Conservation (phyloP, 2,329 filamentous ascomycete genomes). For the Nannizzia gypsea region DNA sequence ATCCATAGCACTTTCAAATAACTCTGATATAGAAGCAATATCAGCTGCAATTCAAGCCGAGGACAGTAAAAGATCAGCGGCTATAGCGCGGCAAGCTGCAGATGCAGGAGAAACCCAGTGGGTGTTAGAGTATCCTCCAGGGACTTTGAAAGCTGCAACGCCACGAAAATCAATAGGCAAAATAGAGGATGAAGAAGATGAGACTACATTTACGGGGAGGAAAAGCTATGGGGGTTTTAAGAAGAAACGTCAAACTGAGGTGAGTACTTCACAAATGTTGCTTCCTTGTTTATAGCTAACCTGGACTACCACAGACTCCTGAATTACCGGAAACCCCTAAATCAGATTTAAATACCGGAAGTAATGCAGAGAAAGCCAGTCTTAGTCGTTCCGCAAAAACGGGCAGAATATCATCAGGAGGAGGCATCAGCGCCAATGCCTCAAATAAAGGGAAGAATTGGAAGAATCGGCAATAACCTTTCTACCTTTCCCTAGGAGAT, state of each 20-base stretch:
- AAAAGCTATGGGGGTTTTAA: constrained; percentile 31
- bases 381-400: neutral
- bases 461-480: neutral
- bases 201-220: constrained; percentile 23
- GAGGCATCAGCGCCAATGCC: neutral
- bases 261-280: neutral
- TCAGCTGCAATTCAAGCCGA: constrained; percentile 31
- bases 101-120: constrained; percentile 36
- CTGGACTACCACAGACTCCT: neutral
- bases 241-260: constrained; percentile 18
- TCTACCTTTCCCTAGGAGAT: neutral
- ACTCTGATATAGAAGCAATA: constrained; percentile 30
- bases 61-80: constrained; percentile 31
- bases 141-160: constrained; percentile 10
- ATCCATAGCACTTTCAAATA: constrained; percentile 9
- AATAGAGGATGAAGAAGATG: neutral
- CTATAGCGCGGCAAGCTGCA: constrained; percentile 30
- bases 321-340: neutral
- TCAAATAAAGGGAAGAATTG: neutral
- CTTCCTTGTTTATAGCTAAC: neutral
- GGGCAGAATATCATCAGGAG: neutral
- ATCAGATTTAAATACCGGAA: neutral
- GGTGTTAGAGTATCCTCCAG: constrained; percentile 28
- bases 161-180: neutral
- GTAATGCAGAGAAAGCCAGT: neutral